phyloP scores from a whole-genome alignment of 2,329 filamentous ascomycete genomes.

The Colletotrichum horii region DNA sequence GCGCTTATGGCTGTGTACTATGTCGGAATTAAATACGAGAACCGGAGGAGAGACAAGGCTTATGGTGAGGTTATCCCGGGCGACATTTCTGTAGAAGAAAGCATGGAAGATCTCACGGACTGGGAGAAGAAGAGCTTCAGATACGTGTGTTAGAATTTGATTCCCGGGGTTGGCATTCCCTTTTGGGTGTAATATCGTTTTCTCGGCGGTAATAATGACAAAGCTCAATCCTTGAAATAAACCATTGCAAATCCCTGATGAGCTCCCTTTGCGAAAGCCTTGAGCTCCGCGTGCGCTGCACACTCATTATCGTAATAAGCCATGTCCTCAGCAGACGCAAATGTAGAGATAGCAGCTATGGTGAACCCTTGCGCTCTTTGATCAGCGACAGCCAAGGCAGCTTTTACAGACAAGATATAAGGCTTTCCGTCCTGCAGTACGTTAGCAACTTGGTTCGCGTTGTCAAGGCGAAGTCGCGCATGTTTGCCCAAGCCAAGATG shows the following conservation, averaged over 20 bases:
- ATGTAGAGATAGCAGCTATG: slow-evolving; percentile 59
- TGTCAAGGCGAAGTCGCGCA: background rate
- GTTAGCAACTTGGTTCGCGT: background rate
- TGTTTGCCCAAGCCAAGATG: background rate
- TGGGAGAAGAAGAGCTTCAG: background rate
- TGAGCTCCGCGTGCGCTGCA: slow-evolving; percentile 34
- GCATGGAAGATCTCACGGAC: background rate
- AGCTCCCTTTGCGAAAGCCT: slow-evolving; percentile 32
- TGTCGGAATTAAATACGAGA: background rate
- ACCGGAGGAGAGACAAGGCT: slow-evolving; percentile 7
- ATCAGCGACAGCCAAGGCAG: slow-evolving; percentile 54
- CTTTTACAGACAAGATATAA: slow-evolving; percentile 60
- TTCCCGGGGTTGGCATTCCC: background rate
- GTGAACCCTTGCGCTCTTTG: slow-evolving; percentile 64
- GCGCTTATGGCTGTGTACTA: background rate
- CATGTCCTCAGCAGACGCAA: slow-evolving; percentile 63
- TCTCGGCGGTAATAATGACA: fast-evolving
- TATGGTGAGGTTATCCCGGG: background rate
- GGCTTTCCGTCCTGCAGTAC: slow-evolving; percentile 61
- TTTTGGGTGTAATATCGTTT: background rate
- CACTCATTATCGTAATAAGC: slow-evolving; percentile 62
- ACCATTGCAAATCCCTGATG: slow-evolving; percentile 54
- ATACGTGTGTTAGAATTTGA: background rate
- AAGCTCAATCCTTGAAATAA: slow-evolving; percentile 41
- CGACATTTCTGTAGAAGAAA: background rate